Evolutionary conservation across 2,329 filamentous ascomycete species (phyloP).

Genomic region (Apiospora malaysiana): DNA sequence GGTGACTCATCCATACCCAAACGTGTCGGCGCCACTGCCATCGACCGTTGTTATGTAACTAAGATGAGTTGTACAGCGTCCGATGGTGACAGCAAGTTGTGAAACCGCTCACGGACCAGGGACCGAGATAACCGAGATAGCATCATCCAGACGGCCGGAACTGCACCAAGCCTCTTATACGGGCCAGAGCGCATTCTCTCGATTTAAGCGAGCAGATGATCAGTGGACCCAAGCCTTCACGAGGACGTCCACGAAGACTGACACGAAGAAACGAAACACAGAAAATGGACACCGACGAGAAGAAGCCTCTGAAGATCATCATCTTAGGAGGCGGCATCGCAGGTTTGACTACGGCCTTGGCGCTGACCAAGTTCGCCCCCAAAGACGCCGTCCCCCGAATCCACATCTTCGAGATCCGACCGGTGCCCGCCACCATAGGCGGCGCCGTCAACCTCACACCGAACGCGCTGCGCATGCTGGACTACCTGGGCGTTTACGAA

Average conservation of each 20-base stretch:
- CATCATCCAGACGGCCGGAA: neutral
- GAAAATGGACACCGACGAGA: neutral
- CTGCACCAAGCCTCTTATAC: neutral
- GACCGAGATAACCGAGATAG: slow-evolving; percentile 15
- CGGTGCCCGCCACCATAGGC: slow-evolving; percentile 23
- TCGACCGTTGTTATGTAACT: neutral
- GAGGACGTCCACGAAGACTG: neutral
- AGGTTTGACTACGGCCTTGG: slow-evolving; percentile 23
- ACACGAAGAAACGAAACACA: neutral
- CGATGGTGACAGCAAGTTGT: slow-evolving; percentile 16
- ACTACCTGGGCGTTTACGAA: slow-evolving; percentile 20
- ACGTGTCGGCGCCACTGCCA: neutral
- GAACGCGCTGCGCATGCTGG: slow-evolving; percentile 24
- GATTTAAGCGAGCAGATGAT: neutral
- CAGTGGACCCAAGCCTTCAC: neutral
- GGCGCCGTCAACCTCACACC: slow-evolving; percentile 25
- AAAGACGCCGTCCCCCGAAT: slow-evolving; percentile 19
- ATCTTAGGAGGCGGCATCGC: slow-evolving; percentile 26
- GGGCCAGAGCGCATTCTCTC: neutral
- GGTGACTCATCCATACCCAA: neutral
- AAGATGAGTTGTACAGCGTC: neutral
- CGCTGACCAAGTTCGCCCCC: slow-evolving; percentile 25
- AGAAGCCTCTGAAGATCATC: slow-evolving; percentile 21
- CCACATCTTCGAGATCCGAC: slow-evolving; percentile 23
- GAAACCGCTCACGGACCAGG: slow-evolving; percentile 3